Evolutionary conservation across 1,284 basidiomycete genomes (phyloP).

Genomic region (Ganoderma boninense): DNA sequence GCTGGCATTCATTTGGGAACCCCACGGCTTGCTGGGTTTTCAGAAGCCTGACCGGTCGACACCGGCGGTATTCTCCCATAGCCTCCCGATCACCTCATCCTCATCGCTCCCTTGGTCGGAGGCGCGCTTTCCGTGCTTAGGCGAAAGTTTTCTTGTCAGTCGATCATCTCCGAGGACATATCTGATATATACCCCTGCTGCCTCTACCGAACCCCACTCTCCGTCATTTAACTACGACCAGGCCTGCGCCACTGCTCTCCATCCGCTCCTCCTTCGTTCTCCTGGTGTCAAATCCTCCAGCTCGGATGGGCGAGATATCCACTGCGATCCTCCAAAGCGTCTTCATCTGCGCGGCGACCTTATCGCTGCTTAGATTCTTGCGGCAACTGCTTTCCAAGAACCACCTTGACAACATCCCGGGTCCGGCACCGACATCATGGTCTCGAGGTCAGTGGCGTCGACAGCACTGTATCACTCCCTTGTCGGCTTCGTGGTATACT

Average conservation of each 20-base stretch:
- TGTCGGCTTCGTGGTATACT: background rate
- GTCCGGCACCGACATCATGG: slow-evolving; percentile 31
- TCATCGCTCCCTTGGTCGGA: slow-evolving; percentile 12
- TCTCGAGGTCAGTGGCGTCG: slow-evolving; percentile 24
- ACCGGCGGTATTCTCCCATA: slow-evolving; percentile 17
- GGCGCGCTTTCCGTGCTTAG: slow-evolving; percentile 19
- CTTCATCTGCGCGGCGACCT: slow-evolving; percentile 29
- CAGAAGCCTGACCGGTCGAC: slow-evolving; percentile 20
- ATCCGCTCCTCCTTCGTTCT: slow-evolving; percentile 24
- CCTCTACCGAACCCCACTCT: slow-evolving; percentile 19
- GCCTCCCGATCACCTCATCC: slow-evolving; percentile 24
- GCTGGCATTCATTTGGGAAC: slow-evolving; percentile 15
- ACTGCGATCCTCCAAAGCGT: slow-evolving; percentile 26
- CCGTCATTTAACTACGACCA: slow-evolving; percentile 21
- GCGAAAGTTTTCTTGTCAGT: slow-evolving; percentile 20
- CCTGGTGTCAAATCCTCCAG: slow-evolving; percentile 21
- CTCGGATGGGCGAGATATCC: slow-evolving; percentile 22
- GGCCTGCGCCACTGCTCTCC: slow-evolving; percentile 13
- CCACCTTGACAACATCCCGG: slow-evolving; percentile 34
- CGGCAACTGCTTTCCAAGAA: slow-evolving; percentile 24
- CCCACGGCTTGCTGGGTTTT: slow-evolving; percentile 22
- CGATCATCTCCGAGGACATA: slow-evolving; percentile 33
- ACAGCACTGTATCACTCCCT: background rate
- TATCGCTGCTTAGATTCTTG: slow-evolving; percentile 27
- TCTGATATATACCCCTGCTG: slow-evolving; percentile 24